Base-by-base conservation (phyloP, 768 basidiomycete species). In the Mycena olivaceomarginata region DNA sequence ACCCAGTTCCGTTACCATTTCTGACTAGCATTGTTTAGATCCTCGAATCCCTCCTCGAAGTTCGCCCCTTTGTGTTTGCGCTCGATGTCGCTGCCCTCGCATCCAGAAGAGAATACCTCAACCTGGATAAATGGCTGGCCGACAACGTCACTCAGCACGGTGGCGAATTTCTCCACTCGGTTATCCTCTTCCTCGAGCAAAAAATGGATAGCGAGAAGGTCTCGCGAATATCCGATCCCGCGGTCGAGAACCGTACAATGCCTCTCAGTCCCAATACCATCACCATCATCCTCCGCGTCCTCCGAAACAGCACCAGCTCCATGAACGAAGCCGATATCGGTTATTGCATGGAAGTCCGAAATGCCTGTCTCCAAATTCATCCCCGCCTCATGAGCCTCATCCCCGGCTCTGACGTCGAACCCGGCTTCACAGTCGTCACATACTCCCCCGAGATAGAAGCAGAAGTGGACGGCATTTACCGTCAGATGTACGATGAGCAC, bases 401-500 rank as follows among this genome's bases (percentile, higher is more conserved):
- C 22, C 98, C 98, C 22, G 93, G 93, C 56, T 91, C 93, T 25
- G 97, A 99, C 77, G 90, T 91, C 31, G 98, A 99, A 83, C 97
- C 97, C 25, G 98, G 98, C 31, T 95, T 98, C 83, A 90, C 93
- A 6, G 98, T 98, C 25, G 93, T 98, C 83, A 93, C 89, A 74
- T 99, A 98, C 86, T 90, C 96, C 8, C 86, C 94, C 64, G 98
- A 99, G 81, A 95, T 98, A 70, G 97, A 98, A 84, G 89, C 92
- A 13, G 97, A 99, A 86, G 97, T 98, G 72, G 98, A 99, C 80
- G 90, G 93, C 68, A 97, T 98, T 84, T 99, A 98, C 90, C 97
- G 97, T 85, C 94, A 97, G 85, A 98, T 99, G 97, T 99, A 99
- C 85, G 96, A 97, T 83, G 96, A 97, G 83, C 93, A 97, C 81